Evolutionary conservation across 179 eudicot genomes (phyloP), one percentile per base, ranked within the genome.

Genomic region (Silene noctiflora): DNA sequence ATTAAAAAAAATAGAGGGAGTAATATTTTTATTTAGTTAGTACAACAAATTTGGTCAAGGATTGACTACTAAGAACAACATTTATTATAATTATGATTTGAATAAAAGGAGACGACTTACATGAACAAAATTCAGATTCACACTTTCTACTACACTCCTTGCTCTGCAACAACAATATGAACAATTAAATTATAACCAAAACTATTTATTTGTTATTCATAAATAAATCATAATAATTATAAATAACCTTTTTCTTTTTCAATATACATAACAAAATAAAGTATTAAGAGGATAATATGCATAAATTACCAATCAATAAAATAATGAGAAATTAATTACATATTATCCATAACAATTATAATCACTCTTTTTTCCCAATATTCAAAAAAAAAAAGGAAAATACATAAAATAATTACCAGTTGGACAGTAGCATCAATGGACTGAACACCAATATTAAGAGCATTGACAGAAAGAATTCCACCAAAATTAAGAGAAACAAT

Each of bases 71-170:
- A 4, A 35, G 42, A 35, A 6, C 46, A 39, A 39, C 46, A 39
- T 39, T 39, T 63, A 66, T 3, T 8, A 19, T 19, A 3, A 29
- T 29, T 29, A 33, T 33, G 1, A 9, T 0, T 22, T 4, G 7
- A 39, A 22, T 14, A 71, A n/a, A 39, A 44, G n/a, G 39, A 9
- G 9, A 1, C 22, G 6, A 58, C 48, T 73, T 77, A 85, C 88
- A 76, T 70, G 88, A 81, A 70, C 88, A 83, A 71, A 69, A 82
- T 66, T 82, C 79, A 22, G 88, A 85, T 81, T 85, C 88, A 77
- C 88, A 85, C 46, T 71, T 83, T 29, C 88, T 81, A 72, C 88
- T 85, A 73, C 88, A 83, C 20, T 74, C 79, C 67, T 83, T 83
- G 33, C 81, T 55, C 88, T 85, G 83, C 72, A 65, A 60, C 2